Conservation (phyloP, 108 stramenopile species). For the Hondaea fermentalgiana region DNA sequence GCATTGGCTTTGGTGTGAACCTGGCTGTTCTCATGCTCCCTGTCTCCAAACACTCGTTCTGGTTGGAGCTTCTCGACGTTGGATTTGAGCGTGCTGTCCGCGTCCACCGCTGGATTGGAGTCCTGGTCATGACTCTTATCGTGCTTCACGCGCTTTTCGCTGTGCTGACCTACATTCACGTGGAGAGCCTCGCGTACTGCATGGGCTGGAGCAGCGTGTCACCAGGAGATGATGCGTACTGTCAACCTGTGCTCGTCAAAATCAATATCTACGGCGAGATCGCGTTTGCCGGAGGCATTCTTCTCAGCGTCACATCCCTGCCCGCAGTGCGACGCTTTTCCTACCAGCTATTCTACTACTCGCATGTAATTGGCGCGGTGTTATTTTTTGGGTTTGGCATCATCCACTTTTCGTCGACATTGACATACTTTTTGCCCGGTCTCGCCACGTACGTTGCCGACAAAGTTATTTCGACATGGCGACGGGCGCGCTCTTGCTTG, state of each 20-base stretch:
- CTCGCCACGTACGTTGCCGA: not conserved
- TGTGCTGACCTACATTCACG: not conserved
- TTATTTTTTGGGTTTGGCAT: not conserved
- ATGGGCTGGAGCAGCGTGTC: not conserved
- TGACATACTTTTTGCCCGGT: not conserved
- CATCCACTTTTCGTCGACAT: not conserved
- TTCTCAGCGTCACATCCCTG: not conserved
- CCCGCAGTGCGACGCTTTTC: not conserved
- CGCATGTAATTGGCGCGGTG: not conserved
- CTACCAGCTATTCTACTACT: not conserved
- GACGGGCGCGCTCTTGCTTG: not conserved
- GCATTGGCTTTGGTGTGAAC: not conserved
- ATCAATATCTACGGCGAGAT: not conserved
- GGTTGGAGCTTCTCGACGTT: not conserved
- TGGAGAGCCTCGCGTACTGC: not conserved
- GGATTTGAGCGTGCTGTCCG: constrained; percentile 1
- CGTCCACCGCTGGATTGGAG: not conserved
- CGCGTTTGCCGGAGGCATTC: not conserved
- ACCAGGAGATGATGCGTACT: not conserved
- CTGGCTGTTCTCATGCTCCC: not conserved
- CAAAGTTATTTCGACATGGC: not conserved
- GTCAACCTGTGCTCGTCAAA: not conserved
- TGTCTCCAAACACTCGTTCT: not conserved
- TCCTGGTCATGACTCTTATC: not conserved
- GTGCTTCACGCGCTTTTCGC: not conserved